Percentiles rank a stretch among this genome's conserved stretches.
Evolutionary conservation across 208 protist genomes (phyloP).

Genomic region (Zelonia costaricensis): DNA sequence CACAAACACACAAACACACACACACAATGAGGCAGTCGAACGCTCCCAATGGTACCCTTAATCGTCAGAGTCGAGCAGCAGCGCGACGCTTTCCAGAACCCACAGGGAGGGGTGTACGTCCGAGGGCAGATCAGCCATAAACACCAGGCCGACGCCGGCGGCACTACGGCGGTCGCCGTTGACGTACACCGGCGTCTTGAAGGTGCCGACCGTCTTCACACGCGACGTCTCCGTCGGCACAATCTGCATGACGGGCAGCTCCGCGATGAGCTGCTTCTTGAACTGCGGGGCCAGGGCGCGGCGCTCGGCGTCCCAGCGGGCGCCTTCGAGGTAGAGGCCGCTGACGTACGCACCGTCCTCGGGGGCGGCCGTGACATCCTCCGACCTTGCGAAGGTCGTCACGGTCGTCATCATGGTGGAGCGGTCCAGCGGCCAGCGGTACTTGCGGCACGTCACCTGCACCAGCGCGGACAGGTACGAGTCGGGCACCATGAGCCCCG

Average conservation of each 20-base stretch:
- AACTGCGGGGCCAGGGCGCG: constrained; percentile 82
- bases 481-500: constrained; percentile 98
- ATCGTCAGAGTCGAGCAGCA: constrained; percentile 94
- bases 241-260: constrained; percentile 98
- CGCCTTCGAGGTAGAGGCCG: constrained; percentile 98
- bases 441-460: constrained; percentile 97
- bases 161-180: constrained; percentile 96
- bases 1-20: too few species aligned
- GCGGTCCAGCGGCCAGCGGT: constrained; percentile 98
- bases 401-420: constrained; percentile 96
- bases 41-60: constrained; percentile 41
- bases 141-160: constrained; percentile 98
- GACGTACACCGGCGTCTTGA: constrained; percentile 98
- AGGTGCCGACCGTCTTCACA: constrained; percentile 94
- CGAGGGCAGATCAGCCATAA: constrained; percentile 96
- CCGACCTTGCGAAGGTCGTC: constrained; percentile 70
- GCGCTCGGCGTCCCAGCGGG: constrained; percentile 94
- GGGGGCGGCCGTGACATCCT: constrained; percentile 81
- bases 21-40: too few species aligned
- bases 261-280: constrained; percentile 96
- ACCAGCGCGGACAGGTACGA: constrained; percentile 98
- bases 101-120: constrained; percentile 94
- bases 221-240: constrained; percentile 96
- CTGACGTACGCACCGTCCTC: constrained; percentile 96
- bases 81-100: constrained; percentile 96